Evolutionary conservation across 208 protist genomes (phyloP).

Genomic region (Porcisia hertigi): DNA sequence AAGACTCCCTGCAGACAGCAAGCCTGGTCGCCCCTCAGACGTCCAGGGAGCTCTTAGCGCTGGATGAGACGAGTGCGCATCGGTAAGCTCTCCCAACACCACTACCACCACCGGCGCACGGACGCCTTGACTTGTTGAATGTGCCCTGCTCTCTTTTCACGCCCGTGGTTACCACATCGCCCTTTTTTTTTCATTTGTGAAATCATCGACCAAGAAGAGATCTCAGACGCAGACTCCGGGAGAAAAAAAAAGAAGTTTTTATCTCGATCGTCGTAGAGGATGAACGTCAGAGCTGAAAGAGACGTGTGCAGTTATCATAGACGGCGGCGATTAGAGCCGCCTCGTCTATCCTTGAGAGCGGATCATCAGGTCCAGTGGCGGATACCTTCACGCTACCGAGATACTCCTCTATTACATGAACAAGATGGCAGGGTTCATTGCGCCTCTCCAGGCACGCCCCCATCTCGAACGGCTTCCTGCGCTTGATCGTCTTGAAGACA

Average conservation of each 20-base stretch:
- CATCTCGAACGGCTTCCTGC: constrained; percentile 62
- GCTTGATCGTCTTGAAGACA: constrained; percentile 54
- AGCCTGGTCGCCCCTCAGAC: not conserved
- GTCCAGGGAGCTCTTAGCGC: not conserved
- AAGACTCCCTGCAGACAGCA: not conserved
- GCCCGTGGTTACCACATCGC: too few species aligned
- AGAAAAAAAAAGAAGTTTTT: not conserved
- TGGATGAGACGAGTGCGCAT: not conserved
- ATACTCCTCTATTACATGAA: constrained; percentile 80
- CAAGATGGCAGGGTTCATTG: constrained; percentile 90
- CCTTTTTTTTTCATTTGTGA: too few species aligned
- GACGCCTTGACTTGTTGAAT: too few species aligned
- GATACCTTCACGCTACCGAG: constrained; percentile 33
- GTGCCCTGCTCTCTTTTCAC: too few species aligned
- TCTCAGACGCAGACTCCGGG: too few species aligned
- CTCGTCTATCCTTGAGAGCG: constrained; percentile 25
- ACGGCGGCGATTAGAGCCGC: constrained; percentile 37
- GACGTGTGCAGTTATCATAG: constrained; percentile 44
- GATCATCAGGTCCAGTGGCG: not conserved
- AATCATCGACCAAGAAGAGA: too few species aligned
- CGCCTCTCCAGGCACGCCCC: constrained; percentile 84
- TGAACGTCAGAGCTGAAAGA: constrained; percentile 35
- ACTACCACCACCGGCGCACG: not conserved
- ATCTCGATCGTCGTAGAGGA: not conserved
- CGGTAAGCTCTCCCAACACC: not conserved